Conservation (phyloP, 805 yeast species). For the Wickerhamomyces bisporus region DNA sequence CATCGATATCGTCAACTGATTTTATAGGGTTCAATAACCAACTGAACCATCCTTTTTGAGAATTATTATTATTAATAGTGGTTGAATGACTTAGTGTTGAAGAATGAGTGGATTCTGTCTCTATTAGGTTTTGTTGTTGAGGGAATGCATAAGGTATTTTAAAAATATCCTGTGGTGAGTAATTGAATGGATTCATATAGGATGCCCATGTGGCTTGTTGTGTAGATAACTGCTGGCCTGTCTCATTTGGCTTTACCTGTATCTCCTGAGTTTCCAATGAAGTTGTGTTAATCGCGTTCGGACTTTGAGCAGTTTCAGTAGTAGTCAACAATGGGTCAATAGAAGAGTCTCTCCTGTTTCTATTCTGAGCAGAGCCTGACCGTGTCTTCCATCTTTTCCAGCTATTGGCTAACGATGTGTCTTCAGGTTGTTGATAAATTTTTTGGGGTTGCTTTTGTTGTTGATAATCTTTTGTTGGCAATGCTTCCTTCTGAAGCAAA, state of each 20-base stretch:
- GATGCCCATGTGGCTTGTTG: slow-evolving; percentile 2
- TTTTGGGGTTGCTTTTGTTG: no score
- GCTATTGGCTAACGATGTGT: slow-evolving; percentile 8
- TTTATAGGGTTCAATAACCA: slow-evolving; percentile 12
- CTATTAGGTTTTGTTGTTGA: background rate
- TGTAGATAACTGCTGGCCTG: background rate
- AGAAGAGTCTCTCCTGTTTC: slow-evolving; percentile 11
- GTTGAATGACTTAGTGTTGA: slow-evolving; percentile 1
- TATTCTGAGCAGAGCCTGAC: slow-evolving; percentile 19
- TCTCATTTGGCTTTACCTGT: no score
- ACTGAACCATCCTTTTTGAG: slow-evolving; percentile 9
- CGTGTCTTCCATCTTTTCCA: slow-evolving; percentile 21
- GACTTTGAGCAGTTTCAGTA: background rate
- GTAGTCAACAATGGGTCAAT: slow-evolving; percentile 12
- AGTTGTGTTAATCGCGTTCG: no score
- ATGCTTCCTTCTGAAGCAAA: no score
- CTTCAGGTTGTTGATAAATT: background rate
- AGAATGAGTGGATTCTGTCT: slow-evolving; percentile 4
- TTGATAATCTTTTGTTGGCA: no score
- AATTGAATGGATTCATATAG: slow-evolving; percentile 6
- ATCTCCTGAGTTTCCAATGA: no score
- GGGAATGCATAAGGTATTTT: background rate
- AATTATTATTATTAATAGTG: background rate
- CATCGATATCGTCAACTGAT: slow-evolving; percentile 5
- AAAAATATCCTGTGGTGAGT: slow-evolving; percentile 1